Base-by-base conservation (phyloP, 306 rosid species). In the Cucumis melo region DNA sequence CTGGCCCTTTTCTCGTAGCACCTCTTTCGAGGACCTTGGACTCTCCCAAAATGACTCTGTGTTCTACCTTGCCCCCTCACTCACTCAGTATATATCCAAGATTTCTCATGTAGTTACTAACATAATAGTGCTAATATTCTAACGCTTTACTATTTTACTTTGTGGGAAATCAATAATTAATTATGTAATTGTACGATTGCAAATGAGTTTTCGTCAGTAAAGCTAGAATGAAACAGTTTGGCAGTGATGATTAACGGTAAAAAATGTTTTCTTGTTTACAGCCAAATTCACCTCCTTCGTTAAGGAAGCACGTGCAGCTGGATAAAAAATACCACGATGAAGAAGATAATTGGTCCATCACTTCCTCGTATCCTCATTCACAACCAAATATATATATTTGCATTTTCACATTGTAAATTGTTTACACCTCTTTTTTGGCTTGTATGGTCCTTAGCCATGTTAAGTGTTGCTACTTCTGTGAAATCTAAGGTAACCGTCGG, bases 281-380 rank as follows among this genome's bases (percentile, higher is more conserved):
- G 99, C 85, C 86, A 60, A 89, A 61, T 87, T 87, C 96, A 39
- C 96, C 97, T 77, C 80, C 82, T 64, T 83, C 96, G 13, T 51
- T 89, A 76, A 86, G 83, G 87, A 92, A 86, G 86, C 67, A 76
- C 14, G 27, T 60, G 63, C 93, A 79, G 54, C 83, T 74, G 77
- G 91, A 84, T 73, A 89, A 82, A 91, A 91, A 91, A 83, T 91
- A 90, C 72, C 83, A 73, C 10, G 96, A 89, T 23, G 98, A 90
- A 78, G 97, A 95, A 82, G 99, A 95, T 78, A 86, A 74, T 88
- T 92, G 87, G 88, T 95, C 99, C 73, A 24, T 82, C 71, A 78
- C 90, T 76, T 95, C 99, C 72, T 92, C 98, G 97, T 95, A 95
- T 95, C 99, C 99, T 63, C 5, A 19, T 46, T 13, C 48, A 63